These are phyloP conservation scores for Phoenix roebelenii DNA, from an alignment of 176 grass and related monocot genomes.

Conservation along the genomic window DNA sequence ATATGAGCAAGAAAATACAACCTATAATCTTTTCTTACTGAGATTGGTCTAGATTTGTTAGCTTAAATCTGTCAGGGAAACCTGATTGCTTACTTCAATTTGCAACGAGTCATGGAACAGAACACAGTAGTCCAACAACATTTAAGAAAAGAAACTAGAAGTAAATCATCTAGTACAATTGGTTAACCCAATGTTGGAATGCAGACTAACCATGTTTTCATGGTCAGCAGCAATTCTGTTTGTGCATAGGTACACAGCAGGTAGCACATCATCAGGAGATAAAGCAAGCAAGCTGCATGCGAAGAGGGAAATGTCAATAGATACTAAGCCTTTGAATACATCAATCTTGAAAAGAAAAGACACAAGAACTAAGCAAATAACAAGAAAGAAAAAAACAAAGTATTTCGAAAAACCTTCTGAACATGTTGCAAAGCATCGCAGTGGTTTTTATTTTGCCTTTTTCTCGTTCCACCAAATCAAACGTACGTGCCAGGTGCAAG, in stretches of 20 bases:
- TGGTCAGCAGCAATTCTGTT: slow-evolving; percentile 86
- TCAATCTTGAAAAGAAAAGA: slow-evolving; percentile 15
- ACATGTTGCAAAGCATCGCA: slow-evolving; percentile 89
- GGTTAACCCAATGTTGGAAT: background rate
- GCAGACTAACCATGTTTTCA: slow-evolving; percentile 77
- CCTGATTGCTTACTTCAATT: no score
- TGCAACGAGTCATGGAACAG: no score
- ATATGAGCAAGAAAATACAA: no score
- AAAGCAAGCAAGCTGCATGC: slow-evolving; percentile 79
- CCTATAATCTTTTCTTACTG: no score
- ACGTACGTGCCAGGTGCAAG: slow-evolving; percentile 84
- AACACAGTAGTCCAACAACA: no score
- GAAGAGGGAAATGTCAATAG: slow-evolving; percentile 23
- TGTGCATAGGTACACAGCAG: slow-evolving; percentile 90
- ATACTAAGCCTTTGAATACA: slow-evolving; percentile 21
- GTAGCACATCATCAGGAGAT: slow-evolving; percentile 84
- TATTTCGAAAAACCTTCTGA: slow-evolving; percentile 46
- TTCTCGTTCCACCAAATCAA: slow-evolving; percentile 86
- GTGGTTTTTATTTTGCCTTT: slow-evolving; percentile 89
- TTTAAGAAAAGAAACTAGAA: no score
- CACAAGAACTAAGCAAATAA: slow-evolving; percentile 13
- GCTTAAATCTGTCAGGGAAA: no score
- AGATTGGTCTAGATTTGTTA: no score
- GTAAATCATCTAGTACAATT: no score
- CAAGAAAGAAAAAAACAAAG: background rate